These are phyloP conservation scores for Sonneratia caseolaris DNA, from an alignment of 345 rosid genomes.

Conservation along the genomic window DNA sequence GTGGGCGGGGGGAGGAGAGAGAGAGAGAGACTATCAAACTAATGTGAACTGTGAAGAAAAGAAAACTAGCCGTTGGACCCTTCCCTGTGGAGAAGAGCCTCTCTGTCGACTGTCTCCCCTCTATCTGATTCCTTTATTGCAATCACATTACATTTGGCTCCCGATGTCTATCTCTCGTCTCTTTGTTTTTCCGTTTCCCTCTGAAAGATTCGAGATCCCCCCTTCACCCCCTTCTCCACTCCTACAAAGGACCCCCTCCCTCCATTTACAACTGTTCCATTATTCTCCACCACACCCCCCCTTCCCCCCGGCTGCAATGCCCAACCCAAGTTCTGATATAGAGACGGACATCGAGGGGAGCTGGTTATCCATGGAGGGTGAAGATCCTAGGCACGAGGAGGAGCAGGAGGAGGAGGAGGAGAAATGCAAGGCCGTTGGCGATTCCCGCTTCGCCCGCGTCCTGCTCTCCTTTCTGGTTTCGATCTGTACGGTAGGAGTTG, in stretches of 20 bases:
- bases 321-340: not conserved
- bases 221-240: not conserved
- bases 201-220: not conserved
- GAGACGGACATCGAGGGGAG: not conserved
- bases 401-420: not conserved
- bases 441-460: not conserved
- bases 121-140: not conserved
- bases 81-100: not conserved
- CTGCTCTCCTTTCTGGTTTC: not conserved
- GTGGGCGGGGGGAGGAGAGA: not conserved
- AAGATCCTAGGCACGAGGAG: not conserved
- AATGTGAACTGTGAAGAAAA: not conserved
- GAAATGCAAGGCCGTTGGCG: not conserved
- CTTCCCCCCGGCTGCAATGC: too few species aligned
- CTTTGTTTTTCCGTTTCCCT: not conserved
- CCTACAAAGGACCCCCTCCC: not conserved
- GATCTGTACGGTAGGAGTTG: not conserved
- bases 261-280: not conserved
- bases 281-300: not conserved
- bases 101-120: not conserved
- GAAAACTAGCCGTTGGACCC: not conserved
- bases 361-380: not conserved
- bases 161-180: not conserved
- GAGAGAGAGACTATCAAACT: not conserved
- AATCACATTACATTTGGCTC: constrained; percentile 4